Conservation (phyloP, 2,329 filamentous ascomycete genomes). For the Ceratocystis albifundus region DNA sequence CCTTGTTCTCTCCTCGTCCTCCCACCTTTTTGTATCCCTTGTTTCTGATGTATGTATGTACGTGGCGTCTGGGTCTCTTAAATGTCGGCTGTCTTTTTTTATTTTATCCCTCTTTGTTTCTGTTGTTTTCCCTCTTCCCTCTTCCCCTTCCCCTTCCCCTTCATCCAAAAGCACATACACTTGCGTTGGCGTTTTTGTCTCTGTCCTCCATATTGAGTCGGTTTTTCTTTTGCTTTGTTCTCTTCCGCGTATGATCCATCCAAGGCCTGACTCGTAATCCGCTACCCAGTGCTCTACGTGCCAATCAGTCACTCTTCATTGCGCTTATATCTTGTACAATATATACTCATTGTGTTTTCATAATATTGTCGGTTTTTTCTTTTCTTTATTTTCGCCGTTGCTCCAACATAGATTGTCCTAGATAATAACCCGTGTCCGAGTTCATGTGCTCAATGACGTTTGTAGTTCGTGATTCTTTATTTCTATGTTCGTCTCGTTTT, state of each 20-base stretch:
- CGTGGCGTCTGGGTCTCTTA: conserved; percentile 15
- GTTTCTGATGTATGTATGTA: conserved; percentile 7
- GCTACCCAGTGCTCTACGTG: too few species aligned
- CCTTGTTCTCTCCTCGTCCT: background rate
- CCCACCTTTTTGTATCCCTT: background rate
- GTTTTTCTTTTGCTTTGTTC: conserved; percentile 3
- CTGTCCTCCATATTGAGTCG: conserved; percentile 6
- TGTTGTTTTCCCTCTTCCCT: background rate
- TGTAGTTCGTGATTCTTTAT: conserved; percentile 10
- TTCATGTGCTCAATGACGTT: background rate
- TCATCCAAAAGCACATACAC: conserved; percentile 11
- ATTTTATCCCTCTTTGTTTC: background rate
- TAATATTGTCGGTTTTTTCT: background rate
- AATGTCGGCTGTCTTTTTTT: conserved; percentile 2
- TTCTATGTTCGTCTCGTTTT: background rate
- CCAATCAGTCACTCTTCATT: conserved; percentile 8
- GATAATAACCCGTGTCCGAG: background rate
- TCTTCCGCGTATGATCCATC: background rate
- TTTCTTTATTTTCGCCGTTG: background rate
- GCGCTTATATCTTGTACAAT: conserved; percentile 5
- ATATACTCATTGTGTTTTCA: conserved; percentile 2
- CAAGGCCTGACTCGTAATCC: too few species aligned
- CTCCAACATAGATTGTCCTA: background rate
- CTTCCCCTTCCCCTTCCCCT: too few species aligned
- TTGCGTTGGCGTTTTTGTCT: conserved; percentile 7